phyloP scores from a whole-genome alignment of 495 filamentous ascomycete genomes.

The Xylaria palmicola region DNA sequence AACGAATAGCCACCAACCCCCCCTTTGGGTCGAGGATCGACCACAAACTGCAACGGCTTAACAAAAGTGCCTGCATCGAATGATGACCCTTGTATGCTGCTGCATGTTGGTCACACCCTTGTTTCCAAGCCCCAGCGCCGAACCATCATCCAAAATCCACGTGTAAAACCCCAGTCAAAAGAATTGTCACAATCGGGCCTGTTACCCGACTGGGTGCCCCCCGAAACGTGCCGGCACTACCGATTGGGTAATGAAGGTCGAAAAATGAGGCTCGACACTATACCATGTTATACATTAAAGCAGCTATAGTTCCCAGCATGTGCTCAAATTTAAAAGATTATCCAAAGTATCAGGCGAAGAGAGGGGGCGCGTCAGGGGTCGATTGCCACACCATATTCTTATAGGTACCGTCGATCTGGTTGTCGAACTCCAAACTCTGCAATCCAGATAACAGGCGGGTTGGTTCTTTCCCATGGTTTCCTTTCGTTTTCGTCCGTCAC shows the following conservation, averaged over 20 bases:
- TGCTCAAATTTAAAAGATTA: slow-evolving; percentile 1
- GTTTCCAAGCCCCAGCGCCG: not conserved
- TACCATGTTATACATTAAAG: not conserved
- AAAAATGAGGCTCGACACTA: not conserved
- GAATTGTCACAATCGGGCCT: not conserved
- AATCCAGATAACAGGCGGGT: not conserved
- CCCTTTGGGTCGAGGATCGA: not conserved
- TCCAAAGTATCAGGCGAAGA: not conserved
- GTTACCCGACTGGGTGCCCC: not conserved
- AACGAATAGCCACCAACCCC: not conserved
- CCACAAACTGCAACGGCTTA: not conserved
- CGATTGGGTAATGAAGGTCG: not conserved
- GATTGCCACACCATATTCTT: not conserved
- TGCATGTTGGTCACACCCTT: not conserved
- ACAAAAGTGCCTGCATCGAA: not conserved
- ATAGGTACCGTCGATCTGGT: too few species aligned
- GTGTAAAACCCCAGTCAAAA: not conserved
- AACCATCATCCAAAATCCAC: not conserved
- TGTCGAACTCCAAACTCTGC: not conserved
- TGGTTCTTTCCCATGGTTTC: not conserved
- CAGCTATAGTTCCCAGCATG: not conserved
- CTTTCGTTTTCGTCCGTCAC: not conserved
- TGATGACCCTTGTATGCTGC: not conserved
- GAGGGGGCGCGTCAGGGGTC: not conserved
- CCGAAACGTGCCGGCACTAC: too few species aligned